Evolutionary conservation across 2,329 filamentous ascomycete genomes (phyloP).

Genomic region (Trichoderma asperellum): DNA sequence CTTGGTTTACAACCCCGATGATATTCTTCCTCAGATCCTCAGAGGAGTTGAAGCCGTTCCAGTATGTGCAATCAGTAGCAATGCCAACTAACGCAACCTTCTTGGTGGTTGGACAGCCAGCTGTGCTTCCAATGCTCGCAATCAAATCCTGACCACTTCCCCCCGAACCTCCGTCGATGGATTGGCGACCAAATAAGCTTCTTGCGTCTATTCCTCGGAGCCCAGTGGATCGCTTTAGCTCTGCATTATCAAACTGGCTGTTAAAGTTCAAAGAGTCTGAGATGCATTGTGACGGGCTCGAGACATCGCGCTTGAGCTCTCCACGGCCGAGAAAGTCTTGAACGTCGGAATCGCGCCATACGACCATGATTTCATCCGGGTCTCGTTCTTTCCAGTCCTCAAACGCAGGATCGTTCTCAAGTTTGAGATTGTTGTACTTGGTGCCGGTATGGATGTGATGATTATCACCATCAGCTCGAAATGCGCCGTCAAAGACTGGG

Average conservation of each 20-base stretch:
- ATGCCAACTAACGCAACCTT: constrained; percentile 91
- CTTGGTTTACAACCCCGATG: constrained; percentile 81
- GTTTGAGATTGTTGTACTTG: constrained; percentile 74
- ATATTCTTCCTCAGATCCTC: constrained; percentile 70
- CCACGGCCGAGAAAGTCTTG: constrained; percentile 47
- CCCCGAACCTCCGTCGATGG: constrained; percentile 71
- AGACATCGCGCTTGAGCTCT: constrained; percentile 66
- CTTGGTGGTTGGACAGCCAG: constrained; percentile 86
- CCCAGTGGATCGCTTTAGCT: constrained; percentile 54
- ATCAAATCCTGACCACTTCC: constrained; percentile 73
- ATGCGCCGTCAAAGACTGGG: constrained; percentile 89
- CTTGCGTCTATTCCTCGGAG: constrained; percentile 66
- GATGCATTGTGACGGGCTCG: constrained; percentile 61
- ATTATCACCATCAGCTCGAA: constrained; percentile 77
- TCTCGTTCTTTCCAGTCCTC: constrained; percentile 49
- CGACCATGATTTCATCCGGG: constrained; percentile 77
- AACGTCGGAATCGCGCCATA: constrained; percentile 92
- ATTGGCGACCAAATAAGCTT: constrained; percentile 73
- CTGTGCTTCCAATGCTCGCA: constrained; percentile 75
- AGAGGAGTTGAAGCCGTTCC: constrained; percentile 67
- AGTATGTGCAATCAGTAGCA: constrained; percentile 92
- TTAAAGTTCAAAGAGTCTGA: constrained; percentile 84
- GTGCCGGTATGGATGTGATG: constrained; percentile 82
- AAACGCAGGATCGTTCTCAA: constrained; percentile 70
- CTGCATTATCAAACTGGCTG: constrained; percentile 66